Evolutionary conservation across 2,329 filamentous ascomycete genomes (phyloP), one percentile per base, ranked within the genome.

Genomic region (Scedosporium apiospermum): DNA sequence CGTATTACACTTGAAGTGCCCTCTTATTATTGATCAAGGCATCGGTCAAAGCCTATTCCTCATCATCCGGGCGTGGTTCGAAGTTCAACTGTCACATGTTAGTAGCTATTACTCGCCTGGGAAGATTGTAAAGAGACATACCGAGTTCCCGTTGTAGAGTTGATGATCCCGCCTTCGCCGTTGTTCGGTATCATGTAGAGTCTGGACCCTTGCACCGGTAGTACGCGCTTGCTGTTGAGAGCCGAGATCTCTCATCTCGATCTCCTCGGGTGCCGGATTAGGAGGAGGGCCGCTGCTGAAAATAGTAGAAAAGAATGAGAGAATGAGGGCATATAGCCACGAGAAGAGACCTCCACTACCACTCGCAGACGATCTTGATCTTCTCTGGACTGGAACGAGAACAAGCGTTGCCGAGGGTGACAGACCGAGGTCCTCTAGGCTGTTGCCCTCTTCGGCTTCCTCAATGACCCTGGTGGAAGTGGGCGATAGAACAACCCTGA

Each of bases 81-180:
- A 89, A 90, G 67, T 89, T 89, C 62, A 88, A 72, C 86, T 89
- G 66, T 60, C 6, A 14, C 2, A 61, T 60, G 66, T 75, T 67
- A 78, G 75, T 9, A 14, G 4, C 10, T 10, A 38, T 16, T 38
- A 49, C 21, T 14, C 27, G 23, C 30, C 14, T 9, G 41, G 14
- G 14, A 18, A 6, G 57, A 18, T 26, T 10, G 26, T 21, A 14
- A 7, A 6, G 10, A 9, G n/a, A 76, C 84, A 74, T 78, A 93
- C 90, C 71, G 90, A 90, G 70, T 96, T 97, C 1, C 93, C 93
- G 70, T 97, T 97, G 71, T 97, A 96, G 57, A 96, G 83, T 70
- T 96, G 88, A 55, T 86, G 82, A 65, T 87, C 81, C 62, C 82
- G 75, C n/a, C 49, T 21, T 61, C 79, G 78, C 46, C 80, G 77